A percentile compares a stretch with the other conserved stretches of the same genome.
phyloP scores from a whole-genome alignment of 305 asterid genomes.

The Solanum chacoense region DNA sequence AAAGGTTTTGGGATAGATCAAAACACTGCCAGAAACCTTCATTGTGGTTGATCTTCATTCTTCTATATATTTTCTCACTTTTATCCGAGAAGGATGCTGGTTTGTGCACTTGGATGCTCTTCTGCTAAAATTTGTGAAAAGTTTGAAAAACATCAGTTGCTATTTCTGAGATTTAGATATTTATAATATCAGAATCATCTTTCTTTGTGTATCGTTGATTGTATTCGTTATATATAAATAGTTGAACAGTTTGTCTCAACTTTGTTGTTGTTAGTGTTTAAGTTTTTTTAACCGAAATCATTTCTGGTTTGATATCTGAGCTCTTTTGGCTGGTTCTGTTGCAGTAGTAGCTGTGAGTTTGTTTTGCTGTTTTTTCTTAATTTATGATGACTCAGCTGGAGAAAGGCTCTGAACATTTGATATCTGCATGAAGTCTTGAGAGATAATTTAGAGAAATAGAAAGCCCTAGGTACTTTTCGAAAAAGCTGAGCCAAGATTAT shows the following conservation, averaged over 20 bases:
- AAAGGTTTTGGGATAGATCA: not conserved
- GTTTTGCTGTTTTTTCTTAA: not conserved
- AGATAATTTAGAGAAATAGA: not conserved
- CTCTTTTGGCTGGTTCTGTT: not conserved
- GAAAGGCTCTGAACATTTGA: not conserved
- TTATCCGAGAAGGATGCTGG: not conserved
- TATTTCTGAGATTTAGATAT: not conserved
- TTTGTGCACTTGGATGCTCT: not conserved
- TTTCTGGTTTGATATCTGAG: not conserved
- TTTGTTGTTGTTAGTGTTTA: not conserved
- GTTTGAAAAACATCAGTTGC: not conserved
- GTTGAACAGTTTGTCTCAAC: not conserved
- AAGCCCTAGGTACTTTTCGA: not conserved
- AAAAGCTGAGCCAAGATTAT: not conserved
- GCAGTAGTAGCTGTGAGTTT: not conserved
- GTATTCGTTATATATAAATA: not conserved
- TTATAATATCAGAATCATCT: not conserved
- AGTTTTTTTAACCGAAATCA: not conserved
- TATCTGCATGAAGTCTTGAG: not conserved
- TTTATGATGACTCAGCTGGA: not conserved
- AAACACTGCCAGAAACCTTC: not conserved
- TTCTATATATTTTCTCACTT: not conserved
- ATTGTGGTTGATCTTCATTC: not conserved
- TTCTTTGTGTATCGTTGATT: not conserved
- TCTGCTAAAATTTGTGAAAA: not conserved